These are phyloP conservation scores for Metschnikowia kunwiensis DNA, from an alignment of 805 yeast species.

Conservation along the genomic window DNA sequence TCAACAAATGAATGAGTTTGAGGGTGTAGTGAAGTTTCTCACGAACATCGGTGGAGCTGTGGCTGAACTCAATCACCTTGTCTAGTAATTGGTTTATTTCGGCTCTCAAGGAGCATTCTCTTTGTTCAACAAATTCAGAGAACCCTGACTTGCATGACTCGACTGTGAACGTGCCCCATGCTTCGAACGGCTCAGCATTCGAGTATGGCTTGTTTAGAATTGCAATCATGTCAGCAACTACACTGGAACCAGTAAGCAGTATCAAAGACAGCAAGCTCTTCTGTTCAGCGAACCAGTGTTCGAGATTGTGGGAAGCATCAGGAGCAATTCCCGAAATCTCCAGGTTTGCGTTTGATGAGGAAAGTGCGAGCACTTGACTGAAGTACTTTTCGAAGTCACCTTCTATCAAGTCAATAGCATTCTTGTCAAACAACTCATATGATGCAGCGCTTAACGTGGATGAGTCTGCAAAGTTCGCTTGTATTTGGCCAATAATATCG, in stretches of 20 bases:
- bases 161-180: slow-evolving; percentile 13
- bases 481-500: neutral
- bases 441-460: slow-evolving; percentile 17
- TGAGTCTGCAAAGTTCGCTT: neutral
- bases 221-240: slow-evolving; percentile 1
- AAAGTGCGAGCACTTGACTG: slow-evolving; percentile 10
- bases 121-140: neutral
- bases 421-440: slow-evolving; percentile 18
- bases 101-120: neutral
- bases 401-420: slow-evolving; percentile 23
- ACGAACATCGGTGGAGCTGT: neutral
- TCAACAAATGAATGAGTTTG: slow-evolving; percentile 4
- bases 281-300: slow-evolving; percentile 14
- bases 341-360: slow-evolving; percentile 5
- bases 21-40: slow-evolving; percentile 4
- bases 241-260: slow-evolving; percentile 1
- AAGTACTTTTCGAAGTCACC: slow-evolving; percentile 29
- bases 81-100: slow-evolving; percentile 4
- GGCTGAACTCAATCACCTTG: neutral
- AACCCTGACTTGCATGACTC: slow-evolving; percentile 1
- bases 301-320: slow-evolving; percentile 6
- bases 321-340: neutral
- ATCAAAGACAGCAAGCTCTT: slow-evolving; percentile 1
- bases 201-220: slow-evolving; percentile 3
- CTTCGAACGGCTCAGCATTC: slow-evolving; percentile 3